phyloP scores from a whole-genome alignment of 1,284 basidiomycete species.

The Coniferiporia sulphurascens region DNA sequence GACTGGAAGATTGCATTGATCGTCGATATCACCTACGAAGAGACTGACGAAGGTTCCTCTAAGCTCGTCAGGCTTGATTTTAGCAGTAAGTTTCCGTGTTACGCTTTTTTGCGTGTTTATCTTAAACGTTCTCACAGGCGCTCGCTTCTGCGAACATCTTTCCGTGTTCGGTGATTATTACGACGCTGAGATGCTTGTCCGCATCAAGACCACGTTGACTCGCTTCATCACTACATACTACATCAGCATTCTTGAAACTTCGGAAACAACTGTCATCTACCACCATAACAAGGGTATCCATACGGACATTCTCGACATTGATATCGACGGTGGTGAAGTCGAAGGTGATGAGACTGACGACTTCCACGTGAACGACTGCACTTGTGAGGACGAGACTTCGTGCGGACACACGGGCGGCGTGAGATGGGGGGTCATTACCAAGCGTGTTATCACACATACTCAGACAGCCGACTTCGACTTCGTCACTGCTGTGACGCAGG shows the following conservation, averaged over 20 bases:
- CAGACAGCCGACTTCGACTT: constrained; percentile 28
- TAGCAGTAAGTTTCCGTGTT: constrained; percentile 21
- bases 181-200: constrained; percentile 21
- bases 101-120: not conserved
- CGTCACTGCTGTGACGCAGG: constrained; percentile 29
- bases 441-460: constrained; percentile 8
- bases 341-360: not conserved
- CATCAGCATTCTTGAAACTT: constrained; percentile 26
- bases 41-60: constrained; percentile 22
- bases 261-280: constrained; percentile 27
- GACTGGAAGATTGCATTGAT: constrained; percentile 31
- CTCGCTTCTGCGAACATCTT: constrained; percentile 25
- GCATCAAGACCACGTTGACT: constrained; percentile 24
- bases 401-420: constrained; percentile 12
- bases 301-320: not conserved
- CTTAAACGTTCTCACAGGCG: constrained; percentile 20
- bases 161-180: constrained; percentile 24
- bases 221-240: constrained; percentile 28
- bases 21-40: constrained; percentile 25
- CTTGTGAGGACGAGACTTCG: constrained; percentile 7
- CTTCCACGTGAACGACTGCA: constrained; percentile 8
- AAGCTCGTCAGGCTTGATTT: constrained; percentile 25
- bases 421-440: constrained; percentile 9
- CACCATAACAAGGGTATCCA: constrained; percentile 3
- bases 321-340: not conserved